Base-by-base conservation (phyloP, 2,329 filamentous ascomycete species). In the Aspergillus sp. region DNA sequence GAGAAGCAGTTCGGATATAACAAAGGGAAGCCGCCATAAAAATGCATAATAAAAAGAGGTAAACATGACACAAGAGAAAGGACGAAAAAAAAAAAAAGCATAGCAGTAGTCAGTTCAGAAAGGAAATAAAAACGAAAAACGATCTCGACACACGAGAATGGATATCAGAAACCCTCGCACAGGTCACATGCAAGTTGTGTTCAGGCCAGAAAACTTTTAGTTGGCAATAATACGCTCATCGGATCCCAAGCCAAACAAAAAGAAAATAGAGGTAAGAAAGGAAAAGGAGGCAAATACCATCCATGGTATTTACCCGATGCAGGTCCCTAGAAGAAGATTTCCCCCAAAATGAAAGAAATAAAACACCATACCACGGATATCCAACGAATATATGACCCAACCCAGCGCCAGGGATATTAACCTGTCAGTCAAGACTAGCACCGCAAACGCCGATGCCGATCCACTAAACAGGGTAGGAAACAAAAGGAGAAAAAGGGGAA, bases 381-480 rank as follows among this genome's bases (percentile, higher is more conserved):
- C 48, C 45, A 52, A 45, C 35, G 39, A 47, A 41, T 33, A 19
- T 19, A 45, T 41, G 37, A 47, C 34, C 54, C 53, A 47, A 50
- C 40, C 50, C 48, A 55, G 50, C 55, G 52, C 55, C 52, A 48
- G 48, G 39, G 40, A 48, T 45, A 39, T 50, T 40, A 37, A 52
- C 46, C 34, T 35, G 26, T 50, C 42, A 47, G 42, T 33, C 28
- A 33, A 50, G 40, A 40, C 33, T 12, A 49, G 49, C 46, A 50
- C 51, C 50, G 37, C 33, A n/a, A 48, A 55, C 54, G 53, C 53
- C 51, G 45, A 51, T 49, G 48, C 47, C 48, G 47, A 46, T 50
- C 42, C 44, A 49, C 44, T 44, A 38, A 50, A 46, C 39, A 49
- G 43, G 32, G 39, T 45, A 43, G 50, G 43, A 38, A 42, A 48